These are phyloP conservation scores for Moringa oleifera DNA, from an alignment of 345 rosid species.

Conservation along the genomic window DNA sequence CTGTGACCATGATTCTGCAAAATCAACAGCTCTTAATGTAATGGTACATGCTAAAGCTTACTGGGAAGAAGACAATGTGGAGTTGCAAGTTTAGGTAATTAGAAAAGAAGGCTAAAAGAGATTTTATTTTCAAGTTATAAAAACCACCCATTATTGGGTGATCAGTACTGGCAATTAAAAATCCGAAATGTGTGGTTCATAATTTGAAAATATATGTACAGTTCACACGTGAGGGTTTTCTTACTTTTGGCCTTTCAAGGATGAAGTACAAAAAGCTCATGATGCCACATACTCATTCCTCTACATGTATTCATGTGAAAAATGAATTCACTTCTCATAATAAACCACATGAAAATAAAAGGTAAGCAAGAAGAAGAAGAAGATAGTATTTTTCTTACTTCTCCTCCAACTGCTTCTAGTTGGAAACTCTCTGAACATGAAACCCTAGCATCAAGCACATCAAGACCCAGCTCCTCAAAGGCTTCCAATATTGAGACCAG, in stretches of 20 bases:
- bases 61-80: too few species aligned
- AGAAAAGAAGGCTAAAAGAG: not conserved
- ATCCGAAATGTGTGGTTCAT: conserved; percentile 17
- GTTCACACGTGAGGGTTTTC: conserved; percentile 14
- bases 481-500: conserved; percentile 81
- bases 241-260: not conserved
- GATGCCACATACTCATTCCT: not conserved
- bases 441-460: conserved; percentile 89
- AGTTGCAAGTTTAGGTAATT: not conserved
- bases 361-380: not conserved
- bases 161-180: not conserved
- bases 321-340: too few species aligned
- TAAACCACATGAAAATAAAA: too few species aligned
- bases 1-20: conserved; percentile 61
- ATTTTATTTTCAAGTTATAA: conserved; percentile 4
- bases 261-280: not conserved
- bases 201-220: not conserved
- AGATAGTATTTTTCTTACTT: conserved; percentile 33
- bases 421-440: conserved; percentile 71
- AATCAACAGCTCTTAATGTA: too few species aligned
- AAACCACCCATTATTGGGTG: conserved; percentile 19
- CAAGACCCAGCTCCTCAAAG: conserved; percentile 75
- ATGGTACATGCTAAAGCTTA: too few species aligned
- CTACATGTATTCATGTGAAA: not conserved
- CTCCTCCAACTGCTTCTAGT: conserved; percentile 70